Conservation (phyloP, 164 flowering plant species). For the Vitis amurensis region DNA sequence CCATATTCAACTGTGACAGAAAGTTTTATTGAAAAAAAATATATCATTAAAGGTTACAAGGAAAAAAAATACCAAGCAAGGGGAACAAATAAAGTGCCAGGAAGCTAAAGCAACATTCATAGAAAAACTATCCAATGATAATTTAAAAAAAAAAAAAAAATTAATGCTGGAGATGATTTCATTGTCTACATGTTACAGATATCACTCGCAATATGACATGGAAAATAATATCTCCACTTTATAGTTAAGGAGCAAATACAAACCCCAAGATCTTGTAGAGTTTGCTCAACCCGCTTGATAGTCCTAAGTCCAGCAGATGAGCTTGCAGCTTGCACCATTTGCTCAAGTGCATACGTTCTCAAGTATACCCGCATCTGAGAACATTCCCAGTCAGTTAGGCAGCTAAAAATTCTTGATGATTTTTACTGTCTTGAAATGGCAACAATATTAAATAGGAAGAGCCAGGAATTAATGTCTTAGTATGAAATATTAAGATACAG, state of each 20-base stretch:
- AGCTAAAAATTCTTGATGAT: too few species aligned
- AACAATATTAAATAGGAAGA: too few species aligned
- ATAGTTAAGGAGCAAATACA: constrained; percentile 24
- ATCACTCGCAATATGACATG: not conserved
- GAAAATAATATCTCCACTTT: not conserved
- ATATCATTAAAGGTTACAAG: too few species aligned
- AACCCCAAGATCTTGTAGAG: constrained; percentile 91
- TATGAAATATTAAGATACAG: not conserved
- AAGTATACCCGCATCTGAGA: constrained; percentile 81
- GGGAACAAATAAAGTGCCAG: too few species aligned
- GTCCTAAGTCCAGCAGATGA: constrained; percentile 88
- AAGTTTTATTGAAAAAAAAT: too few species aligned
- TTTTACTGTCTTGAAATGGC: too few species aligned
- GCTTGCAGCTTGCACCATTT: constrained; percentile 95
- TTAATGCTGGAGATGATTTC: not conserved
- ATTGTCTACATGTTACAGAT: not conserved
- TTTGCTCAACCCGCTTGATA: constrained; percentile 88
- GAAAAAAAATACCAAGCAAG: too few species aligned
- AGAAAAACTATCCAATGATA: too few species aligned
- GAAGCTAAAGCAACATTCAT: too few species aligned
- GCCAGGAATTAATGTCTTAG: too few species aligned
- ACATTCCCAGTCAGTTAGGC: constrained; percentile 10
- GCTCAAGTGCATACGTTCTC: constrained; percentile 83
- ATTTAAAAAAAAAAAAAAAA: too few species aligned
- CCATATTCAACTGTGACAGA: too few species aligned